Percentiles rank a stretch among this genome's conserved stretches.
These are phyloP conservation scores for Ulota crispa DNA, from an alignment of 225 moss, liverwort and hornwort species.

Conservation along the genomic window DNA sequence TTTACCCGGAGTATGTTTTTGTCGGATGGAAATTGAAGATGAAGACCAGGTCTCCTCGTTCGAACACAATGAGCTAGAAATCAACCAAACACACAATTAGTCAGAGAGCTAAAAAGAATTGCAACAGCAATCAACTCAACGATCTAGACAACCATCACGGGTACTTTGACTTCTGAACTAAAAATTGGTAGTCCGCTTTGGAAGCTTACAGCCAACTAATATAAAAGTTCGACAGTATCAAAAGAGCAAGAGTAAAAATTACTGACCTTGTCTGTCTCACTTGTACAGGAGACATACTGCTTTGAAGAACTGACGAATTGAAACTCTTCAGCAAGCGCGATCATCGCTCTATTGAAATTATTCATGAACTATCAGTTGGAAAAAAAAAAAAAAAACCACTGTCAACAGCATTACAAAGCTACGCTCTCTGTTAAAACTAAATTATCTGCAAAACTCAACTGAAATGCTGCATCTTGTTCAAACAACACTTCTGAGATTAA, in stretches of 20 bases:
- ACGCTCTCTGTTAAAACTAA: background rate
- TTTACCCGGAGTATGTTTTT: constrained; percentile 72
- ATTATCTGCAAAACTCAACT: background rate
- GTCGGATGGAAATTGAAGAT: constrained; percentile 91
- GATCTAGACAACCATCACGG: background rate
- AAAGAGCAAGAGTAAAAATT: background rate
- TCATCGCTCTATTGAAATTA: constrained; percentile 82
- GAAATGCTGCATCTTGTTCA: background rate
- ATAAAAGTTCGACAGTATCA: background rate
- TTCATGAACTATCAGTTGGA: constrained; percentile 69
- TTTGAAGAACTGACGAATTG: constrained; percentile 70
- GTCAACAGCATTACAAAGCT: constrained; percentile 7
- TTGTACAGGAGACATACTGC: constrained; percentile 73
- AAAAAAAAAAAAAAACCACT: background rate
- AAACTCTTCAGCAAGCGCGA: constrained; percentile 75
- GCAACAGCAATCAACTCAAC: background rate
- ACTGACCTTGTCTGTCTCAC: constrained; percentile 76
- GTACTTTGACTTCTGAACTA: background rate
- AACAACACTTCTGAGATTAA: background rate
- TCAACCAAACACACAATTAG: background rate
- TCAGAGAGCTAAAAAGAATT: background rate
- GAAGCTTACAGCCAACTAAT: background rate
- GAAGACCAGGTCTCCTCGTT: constrained; percentile 83
- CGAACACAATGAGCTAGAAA: constrained; percentile 80
- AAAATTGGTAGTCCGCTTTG: background rate